A percentile compares a stretch with the other conserved stretches of the same genome.
These are phyloP conservation scores for Aurantiochytrium sp. DNA, from an alignment of 108 stramenopile genomes.

Conservation along the genomic window DNA sequence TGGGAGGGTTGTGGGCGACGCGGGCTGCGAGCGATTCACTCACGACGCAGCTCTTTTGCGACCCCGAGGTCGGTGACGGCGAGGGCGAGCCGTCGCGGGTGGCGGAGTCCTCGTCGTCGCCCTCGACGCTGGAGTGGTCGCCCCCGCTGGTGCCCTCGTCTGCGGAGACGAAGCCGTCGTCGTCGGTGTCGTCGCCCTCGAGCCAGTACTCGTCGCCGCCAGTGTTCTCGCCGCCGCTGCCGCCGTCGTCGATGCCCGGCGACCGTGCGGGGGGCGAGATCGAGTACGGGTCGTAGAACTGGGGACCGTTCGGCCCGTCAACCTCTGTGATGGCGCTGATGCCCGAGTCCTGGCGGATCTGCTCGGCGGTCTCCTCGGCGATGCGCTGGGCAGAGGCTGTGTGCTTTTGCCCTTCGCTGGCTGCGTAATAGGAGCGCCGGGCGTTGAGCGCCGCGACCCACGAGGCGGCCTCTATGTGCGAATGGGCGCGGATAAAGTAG, in stretches of 20 bases:
- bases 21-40: not conserved
- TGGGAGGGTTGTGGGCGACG: not conserved
- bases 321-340: not conserved
- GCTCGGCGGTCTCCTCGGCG: not conserved
- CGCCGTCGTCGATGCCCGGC: not conserved
- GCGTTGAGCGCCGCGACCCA: slow-evolving; percentile 9
- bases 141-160: not conserved
- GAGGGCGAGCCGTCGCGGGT: not conserved
- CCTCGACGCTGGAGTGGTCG: not conserved
- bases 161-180: slow-evolving; percentile 1
- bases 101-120: not conserved
- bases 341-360: not conserved
- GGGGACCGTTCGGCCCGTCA: not conserved
- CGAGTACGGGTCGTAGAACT: not conserved
- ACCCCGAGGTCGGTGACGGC: not conserved
- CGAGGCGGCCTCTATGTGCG: not conserved
- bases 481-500: not conserved
- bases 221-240: not conserved
- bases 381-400: not conserved
- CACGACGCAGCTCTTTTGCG: not conserved
- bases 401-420: not conserved
- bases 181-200: slow-evolving; percentile 17
- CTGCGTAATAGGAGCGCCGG: not conserved
- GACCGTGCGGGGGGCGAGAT: not conserved
- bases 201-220: not conserved